These are phyloP conservation scores for Penicillium roqueforti DNA, from an alignment of 495 filamentous ascomycete genomes.

Conservation along the genomic window DNA sequence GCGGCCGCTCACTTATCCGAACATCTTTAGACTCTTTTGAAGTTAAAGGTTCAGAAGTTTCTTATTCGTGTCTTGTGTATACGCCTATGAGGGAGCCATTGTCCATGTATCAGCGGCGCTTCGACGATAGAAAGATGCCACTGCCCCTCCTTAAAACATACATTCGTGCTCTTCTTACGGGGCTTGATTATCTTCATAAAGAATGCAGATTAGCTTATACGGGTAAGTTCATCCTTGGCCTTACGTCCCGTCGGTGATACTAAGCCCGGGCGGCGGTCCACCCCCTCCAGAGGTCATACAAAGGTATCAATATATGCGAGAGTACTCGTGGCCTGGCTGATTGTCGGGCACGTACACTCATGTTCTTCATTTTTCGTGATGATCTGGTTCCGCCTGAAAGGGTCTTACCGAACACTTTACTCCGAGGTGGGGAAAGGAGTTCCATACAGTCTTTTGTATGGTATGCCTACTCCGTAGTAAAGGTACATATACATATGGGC, in stretches of 20 bases:
- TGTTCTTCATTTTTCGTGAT: no score
- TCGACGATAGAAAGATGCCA: conserved; percentile 28
- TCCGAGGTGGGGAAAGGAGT: no score
- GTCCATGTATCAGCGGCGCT: conserved; percentile 34
- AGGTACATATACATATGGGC: no score
- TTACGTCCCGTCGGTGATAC: conserved; percentile 21
- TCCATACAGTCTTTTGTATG: no score
- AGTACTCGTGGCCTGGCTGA: conserved; percentile 35
- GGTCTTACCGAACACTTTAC: no score
- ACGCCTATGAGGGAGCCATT: conserved; percentile 36
- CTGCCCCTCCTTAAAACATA: conserved; percentile 36
- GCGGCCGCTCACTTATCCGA: conserved; percentile 28
- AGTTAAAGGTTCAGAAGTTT: conserved; percentile 23
- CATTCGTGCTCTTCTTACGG: conserved; percentile 35
- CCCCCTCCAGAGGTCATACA: conserved; percentile 41
- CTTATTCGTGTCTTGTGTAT: conserved; percentile 38
- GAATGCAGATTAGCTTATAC: conserved; percentile 37
- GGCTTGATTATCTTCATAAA: conserved; percentile 45
- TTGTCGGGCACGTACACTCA: no score
- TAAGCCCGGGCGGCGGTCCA: conserved; percentile 29
- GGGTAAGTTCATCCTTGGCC: conserved; percentile 23
- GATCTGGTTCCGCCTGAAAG: no score
- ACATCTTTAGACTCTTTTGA: conserved; percentile 30
- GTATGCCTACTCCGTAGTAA: no score
- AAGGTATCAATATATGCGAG: conserved; percentile 39